Base-by-base conservation (phyloP, 1,284 basidiomycete species). In the Irpex lacteus region DNA sequence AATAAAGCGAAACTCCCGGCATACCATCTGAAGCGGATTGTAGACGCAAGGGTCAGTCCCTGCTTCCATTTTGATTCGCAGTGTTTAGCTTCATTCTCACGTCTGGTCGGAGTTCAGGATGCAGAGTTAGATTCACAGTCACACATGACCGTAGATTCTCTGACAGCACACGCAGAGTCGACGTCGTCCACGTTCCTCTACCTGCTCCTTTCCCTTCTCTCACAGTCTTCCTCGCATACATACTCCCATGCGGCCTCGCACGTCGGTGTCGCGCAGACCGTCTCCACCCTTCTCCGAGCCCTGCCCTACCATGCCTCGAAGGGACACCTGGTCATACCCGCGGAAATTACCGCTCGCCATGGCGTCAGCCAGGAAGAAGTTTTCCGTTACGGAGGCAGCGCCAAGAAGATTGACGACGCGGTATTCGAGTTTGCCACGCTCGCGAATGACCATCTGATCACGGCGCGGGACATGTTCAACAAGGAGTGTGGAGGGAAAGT, bases 361-460 rank as follows among this genome's bases (percentile, higher is more conserved):
- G 84, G 87, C 6, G 89, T 98, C 9, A 87, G 85, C 56, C 94
- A 97, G 74, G 95, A 98, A 74, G 91, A 95, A 34, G 89, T 98
- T 8, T 90, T 95, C 74, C 82, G 92, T 38, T 81, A 82, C 52
- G 91, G 93, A 1, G 81, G 83, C 7, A 75, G 81, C 18, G 92
- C 91, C 54, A 74, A 81, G 56, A 88, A 85, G 5, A 78, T 91
- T 36, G 85, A 85, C 49, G 86, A 92, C 65, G 95, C 94, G 0
- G 90, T 94, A 40, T 98, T 90, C 73, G 92, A 95, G 72, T 90
- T 97, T 73, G 96, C 96, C 15, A 94, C 91, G 8, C 78, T 92
- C 18, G 96, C 95, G 49, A 95, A 97, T 78, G 95, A 97, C 77
- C 91, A 98, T 76, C 76, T 98, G 67, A 82, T 90, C 69, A 95